A percentile compares a stretch with the other conserved stretches of the same genome.
phyloP scores from a whole-genome alignment of 192 early-diverging fungal species.

The Coemansia sp. region DNA sequence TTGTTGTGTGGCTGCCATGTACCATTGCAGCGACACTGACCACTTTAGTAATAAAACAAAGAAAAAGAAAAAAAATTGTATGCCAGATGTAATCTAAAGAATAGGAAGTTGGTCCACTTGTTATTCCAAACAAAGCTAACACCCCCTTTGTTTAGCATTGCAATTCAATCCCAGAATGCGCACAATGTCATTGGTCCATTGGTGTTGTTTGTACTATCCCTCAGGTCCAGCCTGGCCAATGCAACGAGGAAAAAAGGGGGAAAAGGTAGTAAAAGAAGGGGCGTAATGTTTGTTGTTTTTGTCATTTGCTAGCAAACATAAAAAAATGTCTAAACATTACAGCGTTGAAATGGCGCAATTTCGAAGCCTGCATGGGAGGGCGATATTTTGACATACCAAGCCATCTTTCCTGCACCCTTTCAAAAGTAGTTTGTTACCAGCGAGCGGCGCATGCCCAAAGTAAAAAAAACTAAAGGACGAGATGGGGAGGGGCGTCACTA shows the following conservation, averaged over 20 bases:
- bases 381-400: not conserved
- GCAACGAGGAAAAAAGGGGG: not conserved
- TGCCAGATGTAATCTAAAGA: not conserved
- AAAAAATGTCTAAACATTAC: not conserved
- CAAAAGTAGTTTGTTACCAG: not conserved
- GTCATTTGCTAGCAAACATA: not conserved
- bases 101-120: not conserved
- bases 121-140: not conserved
- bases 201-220: constrained; percentile 7
- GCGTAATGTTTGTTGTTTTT: not conserved
- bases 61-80: not conserved
- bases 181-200: not conserved
- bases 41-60: not conserved
- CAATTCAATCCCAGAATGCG: not conserved
- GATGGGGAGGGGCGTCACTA: not conserved
- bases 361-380: not conserved
- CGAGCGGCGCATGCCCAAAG: not conserved
- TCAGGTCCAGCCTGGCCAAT: not conserved
- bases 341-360: not conserved
- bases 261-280: not conserved
- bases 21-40: not conserved
- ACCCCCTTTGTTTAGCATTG: not conserved
- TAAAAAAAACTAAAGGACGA: not conserved
- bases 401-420: not conserved
- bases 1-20: not conserved